Evolutionary conservation across 768 basidiomycete species (phyloP).

Genomic region (Hericium erinaceus): DNA sequence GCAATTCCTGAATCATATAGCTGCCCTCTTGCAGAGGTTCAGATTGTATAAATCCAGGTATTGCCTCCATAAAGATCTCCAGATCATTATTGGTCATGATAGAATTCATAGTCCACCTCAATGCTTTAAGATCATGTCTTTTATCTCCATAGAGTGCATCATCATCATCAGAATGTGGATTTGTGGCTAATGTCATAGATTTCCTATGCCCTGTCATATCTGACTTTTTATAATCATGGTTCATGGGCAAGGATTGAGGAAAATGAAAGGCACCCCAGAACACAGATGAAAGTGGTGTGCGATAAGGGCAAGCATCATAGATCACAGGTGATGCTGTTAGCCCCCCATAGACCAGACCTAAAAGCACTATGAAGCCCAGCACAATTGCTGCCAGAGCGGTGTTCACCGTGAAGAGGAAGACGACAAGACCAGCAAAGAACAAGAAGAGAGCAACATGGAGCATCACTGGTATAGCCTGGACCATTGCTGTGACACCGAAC

Average conservation of each 20-base stretch:
- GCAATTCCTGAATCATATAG: background rate
- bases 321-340: constrained; percentile 8
- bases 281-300: constrained; percentile 8
- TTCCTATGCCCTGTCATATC: background rate
- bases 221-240: background rate
- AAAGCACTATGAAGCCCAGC: background rate
- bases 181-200: background rate
- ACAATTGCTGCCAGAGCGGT: constrained; percentile 2
- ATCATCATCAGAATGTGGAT: background rate
- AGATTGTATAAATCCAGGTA: background rate
- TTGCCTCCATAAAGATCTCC: background rate
- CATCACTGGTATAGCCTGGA: constrained; percentile 6
- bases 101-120: background rate
- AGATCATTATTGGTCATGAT: background rate
- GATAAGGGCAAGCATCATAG: constrained; percentile 9
- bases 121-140: background rate
- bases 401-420: constrained; percentile 10
- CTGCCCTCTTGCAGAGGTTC: background rate
- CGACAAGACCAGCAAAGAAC: constrained; percentile 10
- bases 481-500: constrained; percentile 2
- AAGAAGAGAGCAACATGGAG: constrained; percentile 10
- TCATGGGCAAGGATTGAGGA: no score
- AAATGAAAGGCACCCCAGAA: constrained; percentile 1
- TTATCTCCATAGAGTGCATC: background rate
- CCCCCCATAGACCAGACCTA: constrained; percentile 1